Conservation (phyloP, 2,329 filamentous ascomycete genomes). For the Bipolaris oryzae region DNA sequence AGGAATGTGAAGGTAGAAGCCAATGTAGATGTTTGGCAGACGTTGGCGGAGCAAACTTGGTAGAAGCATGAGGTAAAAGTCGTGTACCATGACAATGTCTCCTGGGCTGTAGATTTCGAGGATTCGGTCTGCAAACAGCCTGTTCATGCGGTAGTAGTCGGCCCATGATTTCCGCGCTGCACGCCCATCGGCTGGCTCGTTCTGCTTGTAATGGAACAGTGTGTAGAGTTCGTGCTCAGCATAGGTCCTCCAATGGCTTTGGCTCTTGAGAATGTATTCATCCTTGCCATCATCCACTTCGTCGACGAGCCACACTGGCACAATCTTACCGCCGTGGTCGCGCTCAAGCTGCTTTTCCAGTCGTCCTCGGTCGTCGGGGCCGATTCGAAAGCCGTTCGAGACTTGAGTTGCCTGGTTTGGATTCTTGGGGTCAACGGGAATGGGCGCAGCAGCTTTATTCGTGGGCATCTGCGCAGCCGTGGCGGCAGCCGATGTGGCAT, state of each 20-base stretch:
- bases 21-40: constrained; percentile 87
- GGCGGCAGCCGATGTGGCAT: constrained; percentile 34
- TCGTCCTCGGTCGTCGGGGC: constrained; percentile 69
- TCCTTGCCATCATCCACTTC: constrained; percentile 73
- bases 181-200: constrained; percentile 84
- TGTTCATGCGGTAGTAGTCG: constrained; percentile 92
- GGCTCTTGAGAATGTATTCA: constrained; percentile 74
- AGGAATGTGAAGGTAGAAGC: constrained; percentile 91
- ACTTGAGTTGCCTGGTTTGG: constrained; percentile 64
- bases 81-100: constrained; percentile 90
- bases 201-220: constrained; percentile 94
- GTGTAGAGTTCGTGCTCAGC: constrained; percentile 92
- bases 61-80: constrained; percentile 90
- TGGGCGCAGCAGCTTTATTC: constrained; percentile 79
- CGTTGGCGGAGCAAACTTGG: constrained; percentile 87
- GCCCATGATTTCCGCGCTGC: constrained; percentile 84
- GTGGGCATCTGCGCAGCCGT: constrained; percentile 55
- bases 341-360: constrained; percentile 77
- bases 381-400: constrained; percentile 73
- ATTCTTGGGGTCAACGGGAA: constrained; percentile 70
- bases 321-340: constrained; percentile 75
- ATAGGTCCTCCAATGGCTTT: constrained; percentile 85
- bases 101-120: constrained; percentile 88
- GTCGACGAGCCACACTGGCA: constrained; percentile 89
- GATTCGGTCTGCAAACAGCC: constrained; percentile 88